These are phyloP conservation scores for Dissophora globulifera DNA, from an alignment of 192 early-diverging fungal species.

Conservation along the genomic window DNA sequence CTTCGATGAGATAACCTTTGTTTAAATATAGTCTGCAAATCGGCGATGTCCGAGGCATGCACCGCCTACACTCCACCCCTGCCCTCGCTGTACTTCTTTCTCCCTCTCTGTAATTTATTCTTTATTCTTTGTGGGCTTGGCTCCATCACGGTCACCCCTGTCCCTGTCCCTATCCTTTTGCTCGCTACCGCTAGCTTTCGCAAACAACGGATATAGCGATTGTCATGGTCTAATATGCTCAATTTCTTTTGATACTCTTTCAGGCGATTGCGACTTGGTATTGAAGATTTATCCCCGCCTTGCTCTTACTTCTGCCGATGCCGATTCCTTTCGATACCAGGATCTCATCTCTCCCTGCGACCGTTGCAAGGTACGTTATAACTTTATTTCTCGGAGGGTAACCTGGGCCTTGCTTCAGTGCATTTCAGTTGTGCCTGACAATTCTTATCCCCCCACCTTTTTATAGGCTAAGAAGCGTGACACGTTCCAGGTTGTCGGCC, in stretches of 20 bases:
- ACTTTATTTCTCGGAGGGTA: neutral
- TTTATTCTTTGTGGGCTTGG: no score
- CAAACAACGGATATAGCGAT: no score
- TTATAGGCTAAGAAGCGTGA: slow-evolving; percentile 32
- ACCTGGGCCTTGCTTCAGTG: no score
- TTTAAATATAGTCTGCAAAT: neutral
- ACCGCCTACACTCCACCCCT: no score
- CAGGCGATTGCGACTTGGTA: slow-evolving; percentile 46
- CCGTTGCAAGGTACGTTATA: slow-evolving; percentile 26
- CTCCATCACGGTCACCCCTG: no score
- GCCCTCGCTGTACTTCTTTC: no score
- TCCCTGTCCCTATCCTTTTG: no score
- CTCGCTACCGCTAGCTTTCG: no score
- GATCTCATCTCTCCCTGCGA: slow-evolving; percentile 34
- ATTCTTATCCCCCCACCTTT: neutral
- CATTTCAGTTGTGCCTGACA: neutral
- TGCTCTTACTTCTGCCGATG: slow-evolving; percentile 3
- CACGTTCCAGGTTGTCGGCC: slow-evolving; percentile 42
- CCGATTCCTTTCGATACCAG: slow-evolving; percentile 13
- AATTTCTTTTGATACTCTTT: neutral
- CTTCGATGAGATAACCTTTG: no score
- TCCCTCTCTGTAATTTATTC: no score
- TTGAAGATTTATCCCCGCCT: slow-evolving; percentile 46
- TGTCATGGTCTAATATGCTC: neutral
- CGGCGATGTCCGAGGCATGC: no score